Percentiles rank a stretch among this genome's conserved stretches.
phyloP scores from a whole-genome alignment of 2,329 filamentous ascomycete genomes.

The Diaporthe australafricana region DNA sequence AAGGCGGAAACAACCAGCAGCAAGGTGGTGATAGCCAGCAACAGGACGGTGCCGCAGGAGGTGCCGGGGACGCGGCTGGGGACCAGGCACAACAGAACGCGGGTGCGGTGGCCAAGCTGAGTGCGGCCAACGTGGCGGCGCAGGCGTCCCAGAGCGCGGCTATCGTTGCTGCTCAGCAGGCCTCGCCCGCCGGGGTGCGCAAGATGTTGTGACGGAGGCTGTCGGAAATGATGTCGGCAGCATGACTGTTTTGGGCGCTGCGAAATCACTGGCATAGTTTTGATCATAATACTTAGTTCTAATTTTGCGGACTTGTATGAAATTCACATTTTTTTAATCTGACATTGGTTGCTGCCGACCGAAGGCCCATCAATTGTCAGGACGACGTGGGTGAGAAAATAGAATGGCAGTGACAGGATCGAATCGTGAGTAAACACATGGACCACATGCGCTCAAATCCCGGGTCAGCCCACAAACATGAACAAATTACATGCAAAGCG shows the following conservation, averaged over 20 bases:
- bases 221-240: too few species aligned
- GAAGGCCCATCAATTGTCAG: too few species aligned
- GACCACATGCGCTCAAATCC: too few species aligned
- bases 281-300: neutral
- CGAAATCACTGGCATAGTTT: neutral
- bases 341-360: too few species aligned
- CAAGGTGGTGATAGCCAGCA: too few species aligned
- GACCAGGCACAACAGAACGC: constrained; percentile 12
- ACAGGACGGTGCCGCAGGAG: neutral
- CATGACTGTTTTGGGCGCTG: neutral
- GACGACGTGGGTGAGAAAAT: too few species aligned
- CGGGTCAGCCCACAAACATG: too few species aligned
- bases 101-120: constrained; percentile 12
- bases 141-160: constrained; percentile 24
- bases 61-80: neutral
- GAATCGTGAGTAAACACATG: too few species aligned
- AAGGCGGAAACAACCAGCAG: too few species aligned
- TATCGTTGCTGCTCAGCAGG: constrained; percentile 18
- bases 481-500: too few species aligned
- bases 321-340: neutral
- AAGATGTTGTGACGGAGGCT: neutral
- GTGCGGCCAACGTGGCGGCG: constrained; percentile 5
- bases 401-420: too few species aligned
- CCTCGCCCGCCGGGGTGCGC: constrained; percentile 4
- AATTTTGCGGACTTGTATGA: neutral